Conservation (phyloP, 2,329 filamentous ascomycete species). For the Coniochaeta prunicola region DNA sequence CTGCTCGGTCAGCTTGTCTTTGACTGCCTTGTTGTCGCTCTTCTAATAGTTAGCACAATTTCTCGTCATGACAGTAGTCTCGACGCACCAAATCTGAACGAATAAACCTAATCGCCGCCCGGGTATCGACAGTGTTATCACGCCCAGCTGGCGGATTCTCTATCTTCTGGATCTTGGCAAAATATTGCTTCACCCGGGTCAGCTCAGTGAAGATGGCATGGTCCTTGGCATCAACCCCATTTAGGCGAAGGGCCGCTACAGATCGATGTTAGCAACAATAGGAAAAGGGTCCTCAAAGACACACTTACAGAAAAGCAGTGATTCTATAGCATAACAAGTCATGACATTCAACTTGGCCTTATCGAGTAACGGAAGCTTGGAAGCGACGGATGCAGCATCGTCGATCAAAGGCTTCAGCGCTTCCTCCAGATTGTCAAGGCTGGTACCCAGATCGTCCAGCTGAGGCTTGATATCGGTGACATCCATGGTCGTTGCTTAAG, state of each 20-base stretch:
- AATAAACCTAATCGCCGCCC: conserved; percentile 74
- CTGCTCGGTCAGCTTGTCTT: conserved; percentile 45
- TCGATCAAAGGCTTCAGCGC: conserved; percentile 66
- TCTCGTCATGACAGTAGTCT: not conserved
- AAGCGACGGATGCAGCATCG: conserved; percentile 59
- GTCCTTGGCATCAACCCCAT: conserved; percentile 64
- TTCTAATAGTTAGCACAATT: conserved; percentile 4
- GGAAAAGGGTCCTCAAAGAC: not conserved
- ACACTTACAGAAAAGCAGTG: conserved; percentile 70
- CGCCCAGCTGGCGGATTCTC: conserved; percentile 56
- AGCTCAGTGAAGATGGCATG: conserved; percentile 84
- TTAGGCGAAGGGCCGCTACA: conserved; percentile 66
- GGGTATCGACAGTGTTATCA: conserved; percentile 56
- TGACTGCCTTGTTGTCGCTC: conserved; percentile 47
- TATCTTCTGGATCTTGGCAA: conserved; percentile 77
- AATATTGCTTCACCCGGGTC: conserved; percentile 81
- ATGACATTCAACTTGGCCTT: conserved; percentile 92
- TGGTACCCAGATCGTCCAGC: conserved; percentile 66
- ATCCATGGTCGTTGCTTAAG: conserved; percentile 28
- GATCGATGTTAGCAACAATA: not conserved
- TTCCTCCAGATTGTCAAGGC: conserved; percentile 73
- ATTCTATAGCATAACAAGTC: conserved; percentile 82
- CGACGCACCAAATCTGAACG: conserved; percentile 67
- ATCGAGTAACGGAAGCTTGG: conserved; percentile 83
- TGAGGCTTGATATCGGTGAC: conserved; percentile 54